Percentiles rank a stretch among this genome's conserved stretches.
Evolutionary conservation across 129 eudicot species (phyloP).

Genomic region (Dittrichia graveolens): DNA sequence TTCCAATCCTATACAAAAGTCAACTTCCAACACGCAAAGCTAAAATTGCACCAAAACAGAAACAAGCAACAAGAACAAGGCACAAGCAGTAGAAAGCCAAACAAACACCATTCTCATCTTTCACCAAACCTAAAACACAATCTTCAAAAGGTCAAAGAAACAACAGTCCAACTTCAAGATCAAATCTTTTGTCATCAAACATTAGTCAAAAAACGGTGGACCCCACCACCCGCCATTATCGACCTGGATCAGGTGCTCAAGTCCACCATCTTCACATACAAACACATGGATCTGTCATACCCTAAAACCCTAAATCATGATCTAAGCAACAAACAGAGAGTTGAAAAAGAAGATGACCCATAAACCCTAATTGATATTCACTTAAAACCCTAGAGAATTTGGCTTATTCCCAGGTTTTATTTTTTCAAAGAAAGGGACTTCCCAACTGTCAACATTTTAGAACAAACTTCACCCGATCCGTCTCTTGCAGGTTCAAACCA

Average conservation of each 20-base stretch:
- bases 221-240: conserved; percentile 18
- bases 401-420: not conserved
- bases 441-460: not conserved
- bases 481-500: conserved; percentile 58
- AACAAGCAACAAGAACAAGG: conserved; percentile 6
- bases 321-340: not conserved
- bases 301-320: not conserved
- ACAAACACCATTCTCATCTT: not conserved
- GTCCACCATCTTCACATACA: conserved; percentile 11
- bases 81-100: conserved; percentile 2
- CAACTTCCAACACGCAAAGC: conserved; percentile 14
- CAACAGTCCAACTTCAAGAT: not conserved
- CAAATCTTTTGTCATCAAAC: not conserved
- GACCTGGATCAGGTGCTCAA: conserved; percentile 24
- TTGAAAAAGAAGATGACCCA: not conserved
- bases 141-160: not conserved
- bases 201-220: conserved; percentile 22
- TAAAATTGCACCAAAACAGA: conserved; percentile 23
- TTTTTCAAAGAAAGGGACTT: not conserved
- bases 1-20: not conserved
- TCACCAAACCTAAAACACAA: not conserved
- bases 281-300: not conserved
- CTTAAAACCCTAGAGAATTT: not conserved
- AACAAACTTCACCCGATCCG: conserved; percentile 40
- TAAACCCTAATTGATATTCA: not conserved